Base-by-base conservation (phyloP, 331 rosid genomes). In the Rosa hybrid region DNA sequence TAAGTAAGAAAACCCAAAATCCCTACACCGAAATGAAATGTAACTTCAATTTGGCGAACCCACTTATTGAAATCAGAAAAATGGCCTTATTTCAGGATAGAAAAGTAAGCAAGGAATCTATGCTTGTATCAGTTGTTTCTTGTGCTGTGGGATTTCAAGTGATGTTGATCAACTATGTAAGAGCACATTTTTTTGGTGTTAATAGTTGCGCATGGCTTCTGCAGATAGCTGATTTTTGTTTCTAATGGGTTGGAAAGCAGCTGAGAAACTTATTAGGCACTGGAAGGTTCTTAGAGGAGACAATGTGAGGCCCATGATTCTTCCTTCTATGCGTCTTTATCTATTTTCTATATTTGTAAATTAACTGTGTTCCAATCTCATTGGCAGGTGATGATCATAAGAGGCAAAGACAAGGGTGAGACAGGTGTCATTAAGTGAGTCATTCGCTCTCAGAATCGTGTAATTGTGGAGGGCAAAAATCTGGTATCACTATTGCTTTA, bases 191-290 rank as follows among this genome's bases (percentile, higher is more conserved):
- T 46, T 46, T 45, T 11, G 46, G 62, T 27, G 16, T n/a, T 77
- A 34, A 77, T 48, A 38, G 49, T 12, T 49, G 63, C 51, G 17
- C 44, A 18, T 77, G 74, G 74, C 10, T 65, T 65, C 39, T 65
- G 63, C 64, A 77, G 83, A 46, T 23, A 59, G 57, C 8, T 27
- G 57, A 16, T 16, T 76, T 45, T 70, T 62, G 21, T 21, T 63
- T 45, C 50, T 81, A 71, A 94, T 94, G 98, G 97, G 98, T 77
- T 94, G 98, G 98, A 94, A 94, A 85, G 98, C 98, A 6, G 98
- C 98, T 17, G 88, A 94, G 89, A 94, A 94, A 76, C 97, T 94
- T 70, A 86, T 94, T 53, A 86, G 96, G 83, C 91, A 92, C 79
- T 94, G 97, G 98, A 92, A 89, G 86, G 10, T 94, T 87, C 75